Base-by-base conservation (phyloP, 192 early-diverging fungal genomes). In the Backusella circina region DNA sequence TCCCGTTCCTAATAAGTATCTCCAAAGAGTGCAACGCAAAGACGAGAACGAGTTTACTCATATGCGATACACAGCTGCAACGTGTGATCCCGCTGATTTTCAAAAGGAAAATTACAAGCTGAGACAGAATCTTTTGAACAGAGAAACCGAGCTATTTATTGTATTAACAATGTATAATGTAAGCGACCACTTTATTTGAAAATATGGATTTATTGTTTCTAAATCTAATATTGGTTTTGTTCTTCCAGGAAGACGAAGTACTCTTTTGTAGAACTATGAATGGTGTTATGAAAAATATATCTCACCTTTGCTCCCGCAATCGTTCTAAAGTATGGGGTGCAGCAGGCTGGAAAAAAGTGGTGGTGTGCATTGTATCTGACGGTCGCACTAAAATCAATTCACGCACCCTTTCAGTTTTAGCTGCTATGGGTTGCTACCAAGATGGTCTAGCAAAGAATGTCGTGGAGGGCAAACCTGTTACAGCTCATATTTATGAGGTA, bases 211-310 rank as follows among this genome's bases (percentile, higher is more conserved):
- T 26, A 2, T 12, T 12, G 1, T 61, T 61, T 28, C 21, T 12
- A 28, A 23, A 61, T 8, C 23, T 16, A 21, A 36, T 21, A 37
- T 73, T 64, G 35, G 12, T 77, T 21, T 50, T 77, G 30, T 47
- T 16, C 15, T 31, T 57, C 1, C 67, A 87, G 86, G 97, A 98
- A 86, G 96, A 97, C 80, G 93, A 97, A 76, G 80, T 91, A 30
- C 84, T 97, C 69, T 98, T 98, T 82, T 91, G 89, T 79, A 91
- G 95, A 76, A 94, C 97, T 0, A 95, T 96, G 91, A 78, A 89
- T 50, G 91, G 92, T 5, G 89, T 97, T 30, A 91, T 93, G 88
- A 93, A 94, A 80, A 98, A 98, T 87, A 95, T 95, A 80, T 77
- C 86, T 0, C 87, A 95, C 71, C 74, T 95, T 32, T 92, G 91